These are phyloP conservation scores for Lodderomyces parapsilosis DNA, from an alignment of 1,139 yeast species.

Conservation along the genomic window DNA sequence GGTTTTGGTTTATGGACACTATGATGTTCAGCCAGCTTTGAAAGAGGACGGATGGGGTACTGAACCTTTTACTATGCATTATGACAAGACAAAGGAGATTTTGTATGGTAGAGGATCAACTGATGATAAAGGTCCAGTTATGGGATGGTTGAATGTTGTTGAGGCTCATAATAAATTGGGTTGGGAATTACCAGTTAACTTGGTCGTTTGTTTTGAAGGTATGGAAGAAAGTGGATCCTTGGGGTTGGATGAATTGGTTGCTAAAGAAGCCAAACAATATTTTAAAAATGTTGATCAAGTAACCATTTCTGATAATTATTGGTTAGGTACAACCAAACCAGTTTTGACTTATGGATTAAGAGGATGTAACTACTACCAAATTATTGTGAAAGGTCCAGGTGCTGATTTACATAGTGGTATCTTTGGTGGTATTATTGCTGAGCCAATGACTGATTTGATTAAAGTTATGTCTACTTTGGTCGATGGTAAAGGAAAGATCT, in stretches of 20 bases:
- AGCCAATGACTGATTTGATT: slow-evolving; percentile 93
- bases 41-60: slow-evolving; percentile 93
- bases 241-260: slow-evolving; percentile 83
- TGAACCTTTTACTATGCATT: slow-evolving; percentile 77
- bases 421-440: slow-evolving; percentile 96
- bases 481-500: slow-evolving; percentile 74
- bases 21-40: slow-evolving; percentile 96
- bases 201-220: slow-evolving; percentile 93
- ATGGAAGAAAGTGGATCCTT: slow-evolving; percentile 98
- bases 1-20: slow-evolving; percentile 90
- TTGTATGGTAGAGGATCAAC: slow-evolving; percentile 93
- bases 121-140: slow-evolving; percentile 97
- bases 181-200: slow-evolving; percentile 88
- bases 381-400: slow-evolving; percentile 82
- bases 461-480: slow-evolving; percentile 76
- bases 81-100: slow-evolving; percentile 56
- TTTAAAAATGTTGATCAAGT: slow-evolving; percentile 91
- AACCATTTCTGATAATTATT: slow-evolving; percentile 94
- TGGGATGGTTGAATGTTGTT: slow-evolving; percentile 93
- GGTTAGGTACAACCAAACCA: slow-evolving; percentile 97
- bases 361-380: slow-evolving; percentile 92
- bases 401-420: slow-evolving; percentile 98
- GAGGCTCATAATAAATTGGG: slow-evolving; percentile 88
- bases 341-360: slow-evolving; percentile 96
- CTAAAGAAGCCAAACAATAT: slow-evolving; percentile 71